Conservation (phyloP, 129 eudicot genomes). For the Mikania micrantha region DNA sequence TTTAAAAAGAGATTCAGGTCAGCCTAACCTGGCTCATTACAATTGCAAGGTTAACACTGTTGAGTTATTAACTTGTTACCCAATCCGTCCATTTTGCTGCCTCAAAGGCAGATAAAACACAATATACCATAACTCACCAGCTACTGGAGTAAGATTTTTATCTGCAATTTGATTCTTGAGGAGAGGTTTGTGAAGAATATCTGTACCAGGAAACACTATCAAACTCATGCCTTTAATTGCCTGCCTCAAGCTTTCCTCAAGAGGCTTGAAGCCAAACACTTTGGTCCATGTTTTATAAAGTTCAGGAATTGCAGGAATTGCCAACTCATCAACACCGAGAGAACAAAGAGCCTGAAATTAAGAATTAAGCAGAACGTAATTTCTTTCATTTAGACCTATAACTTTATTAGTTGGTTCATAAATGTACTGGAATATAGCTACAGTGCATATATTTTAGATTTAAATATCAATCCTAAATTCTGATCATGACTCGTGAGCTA, state of each 20-base stretch:
- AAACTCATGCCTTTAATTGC: conserved; percentile 35
- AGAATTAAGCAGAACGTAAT: not conserved
- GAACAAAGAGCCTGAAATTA: conserved; percentile 44
- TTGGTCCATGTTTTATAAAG: conserved; percentile 51
- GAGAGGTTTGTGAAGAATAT: conserved; percentile 53
- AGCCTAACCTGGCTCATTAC: not conserved
- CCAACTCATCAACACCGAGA: conserved; percentile 50
- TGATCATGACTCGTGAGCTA: not conserved
- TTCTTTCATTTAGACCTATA: conserved; percentile 2
- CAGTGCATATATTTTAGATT: not conserved
- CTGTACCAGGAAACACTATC: conserved; percentile 55
- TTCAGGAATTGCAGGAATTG: conserved; percentile 61
- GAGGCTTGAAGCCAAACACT: conserved; percentile 53
- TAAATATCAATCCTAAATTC: not conserved
- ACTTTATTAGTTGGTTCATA: not conserved
- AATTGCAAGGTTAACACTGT: not conserved
- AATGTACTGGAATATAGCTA: not conserved
- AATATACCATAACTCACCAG: conserved; percentile 34
- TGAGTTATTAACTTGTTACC: not conserved
- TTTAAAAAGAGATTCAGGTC: not conserved
- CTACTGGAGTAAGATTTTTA: conserved; percentile 15
- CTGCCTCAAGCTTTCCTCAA: conserved; percentile 29
- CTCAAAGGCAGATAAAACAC: not conserved
- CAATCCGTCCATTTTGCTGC: not conserved
- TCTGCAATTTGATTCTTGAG: not conserved